Evolutionary conservation across 1,284 basidiomycete species (phyloP), one percentile per base, ranked within the genome.

Genomic region (Rhodotorula sp.): DNA sequence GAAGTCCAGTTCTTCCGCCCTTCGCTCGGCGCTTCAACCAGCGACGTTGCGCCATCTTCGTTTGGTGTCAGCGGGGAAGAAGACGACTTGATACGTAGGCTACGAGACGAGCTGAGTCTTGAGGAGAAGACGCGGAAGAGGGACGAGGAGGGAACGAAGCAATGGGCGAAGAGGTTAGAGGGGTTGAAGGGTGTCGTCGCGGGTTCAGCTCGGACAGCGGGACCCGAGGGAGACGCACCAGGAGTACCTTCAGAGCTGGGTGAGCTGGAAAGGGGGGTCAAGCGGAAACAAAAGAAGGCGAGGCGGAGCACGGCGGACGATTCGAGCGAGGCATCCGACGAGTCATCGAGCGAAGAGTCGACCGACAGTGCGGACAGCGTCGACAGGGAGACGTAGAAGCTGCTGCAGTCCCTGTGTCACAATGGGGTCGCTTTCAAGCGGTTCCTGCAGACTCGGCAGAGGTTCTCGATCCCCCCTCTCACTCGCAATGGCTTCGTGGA

Each of bases 1-100:
- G 67, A 69, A n/a, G 48, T 69, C 0, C 47, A 53, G 29, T 69
- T 69, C 63, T 65, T 65, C 48, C 59, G 58, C 7, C 54, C 59
- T 1, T 54, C 51, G 5, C 49, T 57, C 55, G 59, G 54, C 7
- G 61, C 52, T 29, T 6, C 15, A 8, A 32, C 30, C 3, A 48
- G 56, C 15, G 66, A 58, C 22, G 10, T 55, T 24, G 62, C 32
- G 6, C 32, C 24, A 15, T 17, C 17, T 7, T 48, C 47, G 24
- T n/a, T 57, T 17, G 46, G 52, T 3, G 27, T 9, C 8, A 44
- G 44, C 8, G 49, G 39, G n/a, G 11, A 13, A 51, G 62, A 58
- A 51, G 55, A 48, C 4, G 67, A 68, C 17, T 30, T 68, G 49
- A 29, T 68, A 19, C 22, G 59, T 4, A 27, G 67, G 3, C 44